phyloP scores from a whole-genome alignment of 495 filamentous ascomycete genomes.

The Xylaria curta region DNA sequence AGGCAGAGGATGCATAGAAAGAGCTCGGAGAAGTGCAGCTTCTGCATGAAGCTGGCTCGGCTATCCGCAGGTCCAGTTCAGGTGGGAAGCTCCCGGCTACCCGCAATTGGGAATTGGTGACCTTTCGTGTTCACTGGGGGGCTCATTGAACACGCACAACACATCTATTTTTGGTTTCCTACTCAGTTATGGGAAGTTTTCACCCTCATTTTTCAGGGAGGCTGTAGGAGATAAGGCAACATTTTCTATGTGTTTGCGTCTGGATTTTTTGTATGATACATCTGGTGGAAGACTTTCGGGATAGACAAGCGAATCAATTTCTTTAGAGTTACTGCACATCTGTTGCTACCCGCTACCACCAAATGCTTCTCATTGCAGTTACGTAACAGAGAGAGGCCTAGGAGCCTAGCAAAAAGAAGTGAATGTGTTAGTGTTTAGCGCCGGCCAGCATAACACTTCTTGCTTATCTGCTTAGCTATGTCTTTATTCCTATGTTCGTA shows the following conservation, averaged over 20 bases:
- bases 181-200: not conserved
- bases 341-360: not conserved
- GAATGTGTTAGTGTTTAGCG: not conserved
- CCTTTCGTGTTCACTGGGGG: not conserved
- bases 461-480: not conserved
- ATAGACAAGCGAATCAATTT: conserved; percentile 24
- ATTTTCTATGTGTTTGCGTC: not conserved
- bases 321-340: conserved; percentile 16
- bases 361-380: not conserved
- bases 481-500: not conserved
- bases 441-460: not conserved
- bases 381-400: not conserved
- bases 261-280: conserved; percentile 21
- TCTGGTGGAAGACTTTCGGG: not conserved
- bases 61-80: not conserved
- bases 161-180: not conserved
- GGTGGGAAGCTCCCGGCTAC: not conserved
- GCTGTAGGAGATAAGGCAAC: conserved; percentile 9
- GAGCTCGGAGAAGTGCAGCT: not conserved
- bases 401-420: not conserved
- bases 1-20: conserved; percentile 32
- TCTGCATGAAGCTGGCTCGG: not conserved
- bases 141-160: not conserved
- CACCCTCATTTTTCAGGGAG: not conserved
- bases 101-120: not conserved